Evolutionary conservation across 1,284 basidiomycete genomes (phyloP).

Genomic region (Cutaneotrichosporon cutaneum): DNA sequence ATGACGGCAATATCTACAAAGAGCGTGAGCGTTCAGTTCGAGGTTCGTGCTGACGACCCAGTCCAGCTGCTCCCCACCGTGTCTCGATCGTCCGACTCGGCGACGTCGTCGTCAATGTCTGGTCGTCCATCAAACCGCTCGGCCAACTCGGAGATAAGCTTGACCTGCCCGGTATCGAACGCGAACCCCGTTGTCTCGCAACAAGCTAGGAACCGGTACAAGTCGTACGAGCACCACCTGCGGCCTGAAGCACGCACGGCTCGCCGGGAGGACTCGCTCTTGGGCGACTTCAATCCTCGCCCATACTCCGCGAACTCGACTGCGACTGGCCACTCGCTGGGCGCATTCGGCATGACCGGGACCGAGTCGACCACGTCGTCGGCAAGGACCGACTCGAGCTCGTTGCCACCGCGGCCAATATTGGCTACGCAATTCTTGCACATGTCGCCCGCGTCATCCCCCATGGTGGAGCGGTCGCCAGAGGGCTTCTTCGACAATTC

Average conservation of each 20-base stretch:
- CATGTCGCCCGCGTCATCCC: background rate
- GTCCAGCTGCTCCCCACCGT: slow-evolving; percentile 32
- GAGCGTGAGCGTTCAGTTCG: slow-evolving; percentile 30
- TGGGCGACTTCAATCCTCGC: background rate
- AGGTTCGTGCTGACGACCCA: slow-evolving; percentile 10
- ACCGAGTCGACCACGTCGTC: background rate
- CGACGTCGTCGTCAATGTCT: slow-evolving; percentile 12
- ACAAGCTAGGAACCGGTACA: slow-evolving; percentile 28
- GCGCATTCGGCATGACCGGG: background rate
- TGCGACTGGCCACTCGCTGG: background rate
- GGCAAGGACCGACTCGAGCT: background rate
- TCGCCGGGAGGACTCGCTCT: background rate
- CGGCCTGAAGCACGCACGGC: slow-evolving; percentile 19
- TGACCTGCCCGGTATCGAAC: slow-evolving; percentile 12
- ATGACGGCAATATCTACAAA: slow-evolving; percentile 3
- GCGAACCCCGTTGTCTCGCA: slow-evolving; percentile 17
- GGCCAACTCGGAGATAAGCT: slow-evolving; percentile 8
- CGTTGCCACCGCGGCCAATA: background rate
- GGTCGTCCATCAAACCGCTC: slow-evolving; percentile 7
- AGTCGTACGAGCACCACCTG: slow-evolving; percentile 39
- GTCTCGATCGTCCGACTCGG: slow-evolving; percentile 24
- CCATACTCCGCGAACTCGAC: background rate
- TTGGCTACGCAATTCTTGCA: background rate
- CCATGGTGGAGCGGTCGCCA: background rate
- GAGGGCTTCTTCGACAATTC: background rate